phyloP scores from a whole-genome alignment of 768 basidiomycete species.

The Leccinum obscurum region DNA sequence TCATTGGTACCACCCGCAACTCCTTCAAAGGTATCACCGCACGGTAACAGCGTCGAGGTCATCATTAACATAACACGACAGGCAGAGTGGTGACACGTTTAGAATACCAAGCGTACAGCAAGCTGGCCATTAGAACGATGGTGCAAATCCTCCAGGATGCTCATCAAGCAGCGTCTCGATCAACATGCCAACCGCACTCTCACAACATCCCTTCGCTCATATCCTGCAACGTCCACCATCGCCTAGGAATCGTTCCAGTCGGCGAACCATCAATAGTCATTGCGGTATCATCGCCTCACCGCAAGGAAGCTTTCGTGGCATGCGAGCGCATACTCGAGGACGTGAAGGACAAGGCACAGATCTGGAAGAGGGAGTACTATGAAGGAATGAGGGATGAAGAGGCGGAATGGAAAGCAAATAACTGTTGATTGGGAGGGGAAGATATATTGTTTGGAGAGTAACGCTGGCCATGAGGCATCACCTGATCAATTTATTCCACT shows the following conservation, averaged over 20 bases:
- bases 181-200: constrained; percentile 38
- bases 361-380: constrained; percentile 93
- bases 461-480: constrained; percentile 10
- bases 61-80: constrained; percentile 29
- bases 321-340: constrained; percentile 86
- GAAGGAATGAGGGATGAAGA: constrained; percentile 61
- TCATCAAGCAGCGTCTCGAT: constrained; percentile 41
- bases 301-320: constrained; percentile 75
- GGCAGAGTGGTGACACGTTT: constrained; percentile 70
- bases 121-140: constrained; percentile 78
- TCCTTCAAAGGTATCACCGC: constrained; percentile 67
- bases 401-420: constrained; percentile 73
- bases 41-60: not conserved
- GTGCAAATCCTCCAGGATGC: constrained; percentile 53
- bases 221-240: constrained; percentile 68
- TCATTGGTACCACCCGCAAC: constrained; percentile 86
- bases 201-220: constrained; percentile 41
- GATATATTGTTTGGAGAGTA: constrained; percentile 5
- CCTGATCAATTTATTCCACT: constrained; percentile 46
- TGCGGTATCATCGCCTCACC: constrained; percentile 81
- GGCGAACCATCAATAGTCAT: constrained; percentile 84
- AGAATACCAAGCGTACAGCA: constrained; percentile 84
- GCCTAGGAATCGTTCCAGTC: constrained; percentile 74
- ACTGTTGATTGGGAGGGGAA: constrained; percentile 18
- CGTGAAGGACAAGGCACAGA: constrained; percentile 79